Base-by-base conservation (phyloP, 139 green algal species). In the Auxenochlorella pyrenoidosa region DNA sequence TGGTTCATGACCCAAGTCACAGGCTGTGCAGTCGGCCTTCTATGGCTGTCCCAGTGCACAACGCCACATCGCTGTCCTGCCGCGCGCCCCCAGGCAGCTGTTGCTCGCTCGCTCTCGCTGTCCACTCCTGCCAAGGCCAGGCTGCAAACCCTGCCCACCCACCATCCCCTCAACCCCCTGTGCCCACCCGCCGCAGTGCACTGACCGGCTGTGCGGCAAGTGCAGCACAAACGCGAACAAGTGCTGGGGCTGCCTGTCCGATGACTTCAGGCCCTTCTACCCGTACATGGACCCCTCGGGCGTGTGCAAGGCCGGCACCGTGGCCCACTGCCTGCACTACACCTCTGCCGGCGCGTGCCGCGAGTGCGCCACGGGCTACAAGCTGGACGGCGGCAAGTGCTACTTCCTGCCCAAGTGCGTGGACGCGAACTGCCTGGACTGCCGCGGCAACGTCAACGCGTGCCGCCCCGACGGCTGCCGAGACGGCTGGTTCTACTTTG, bases 111-210 rank as follows among this genome's bases (percentile, higher is more conserved):
- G 28, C 63, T 36, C 2, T 71, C 13, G 2, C 28, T 1, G n/a
- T 24, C 1, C n/a, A 44, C 68, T 22, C 34, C 70, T 12, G 70
- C 63, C 1, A 71, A 18, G 63, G 63, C 34, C 70, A 8, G 12
- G 34, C 16, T 75, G 68, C 40, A 8, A 13, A 44, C 15, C 70
- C 34, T 10, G 8, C 34, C 34, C 36, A 28, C 70, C 63, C 4
- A 24, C 54, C 72, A 34, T 22, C 51, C 51, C 32, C n/a, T 18
- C 76, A 36, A 8, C 47, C 30, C 28, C 13, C 24, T 22, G 0
- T 32, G 16, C 76, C 54, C 44, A 15, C 51, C 51, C 34, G 32
- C n/a, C 38, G 79, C 79, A 84, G 79, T 84, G 79, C 79, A 6
- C 40, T 1, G 40, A 47, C 79, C 16, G 26, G 24, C 34, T 60